Base-by-base conservation (phyloP, 768 basidiomycete species). In the Antrodiella citrinella region DNA sequence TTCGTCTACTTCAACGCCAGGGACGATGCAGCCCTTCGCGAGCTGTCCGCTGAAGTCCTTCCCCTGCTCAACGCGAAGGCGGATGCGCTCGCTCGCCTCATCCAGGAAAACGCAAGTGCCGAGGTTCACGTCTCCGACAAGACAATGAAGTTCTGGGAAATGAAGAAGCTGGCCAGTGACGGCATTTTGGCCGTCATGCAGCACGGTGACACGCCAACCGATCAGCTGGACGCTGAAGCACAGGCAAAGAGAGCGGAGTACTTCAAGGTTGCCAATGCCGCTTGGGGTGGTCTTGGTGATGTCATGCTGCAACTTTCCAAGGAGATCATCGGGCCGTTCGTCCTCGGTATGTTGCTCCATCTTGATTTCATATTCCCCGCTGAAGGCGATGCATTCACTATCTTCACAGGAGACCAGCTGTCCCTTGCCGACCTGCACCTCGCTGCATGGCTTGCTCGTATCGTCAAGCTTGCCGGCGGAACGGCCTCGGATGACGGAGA, bases 371-470 rank as follows among this genome's bases (percentile, higher is more conserved):
- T 30, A n/a, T 23, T n/a, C n/a, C n/a, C n/a, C n/a, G n/a, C n/a
- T n/a, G 35, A 40, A 4, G 41, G 12, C 42, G 19, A n/a, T 41
- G 9, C 11, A 24, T 26, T 3, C 3, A 3, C n/a, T n/a, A n/a
- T 41, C 18, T 19, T 26, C 30, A 12, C 38, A 87, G 91, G 91
- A 15, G 90, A 93, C 59, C 89, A 93, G 55, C 64, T 91, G 57
- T 89, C 84, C 4, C 67, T 90, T 44, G 86, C 84, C 12, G 91
- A 93, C 62, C 68, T 91, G 49, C 90, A 91, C 60, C 74, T 91
- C 18, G 81, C 79, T 7, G 81, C 79, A 22, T 94, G 88, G 89
- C 61, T 92, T 25, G 67, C 78, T 9, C 75, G 80, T 22, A 56
- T 91, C 3, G 76, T 81, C 19, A 62, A 58, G 45, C 69, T 89